Base-by-base conservation (phyloP, 225 moss, liverwort and hornwort species). In the Polytrichum formosum region DNA sequence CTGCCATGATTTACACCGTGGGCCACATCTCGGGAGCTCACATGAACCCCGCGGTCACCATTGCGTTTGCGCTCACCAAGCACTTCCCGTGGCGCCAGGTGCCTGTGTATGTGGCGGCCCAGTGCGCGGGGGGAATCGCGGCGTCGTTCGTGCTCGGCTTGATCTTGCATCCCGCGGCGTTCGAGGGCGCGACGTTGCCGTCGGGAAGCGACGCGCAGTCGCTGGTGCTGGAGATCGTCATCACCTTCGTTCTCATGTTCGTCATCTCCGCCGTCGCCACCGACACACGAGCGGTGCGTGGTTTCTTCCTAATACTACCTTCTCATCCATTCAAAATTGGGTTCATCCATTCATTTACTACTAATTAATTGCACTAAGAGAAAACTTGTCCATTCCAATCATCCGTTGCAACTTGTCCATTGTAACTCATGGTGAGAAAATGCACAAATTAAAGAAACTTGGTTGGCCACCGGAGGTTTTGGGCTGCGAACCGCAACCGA, bases 201-300 rank as follows among this genome's bases (percentile, higher is more conserved):
- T 65, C 78, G 0, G 93, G 93, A 29, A 83, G 67, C 64, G 78
- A 78, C 22, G 0, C 66, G 23, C 91, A 93, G 64, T 89, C 93
- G 8, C 73, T 92, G 7, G 72, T 86, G 5, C 53, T 96, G 61
- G 96, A 96, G 73, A 73, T 92, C n/a, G 77, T 93, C 77, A 83
- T 88, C 76, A 90, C 91, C 5, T 96, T 92, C 76, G 85, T 91
- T 62, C 81, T 96, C 67, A 96, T 96, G 93, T 93, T 96, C 68
- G 92, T 93, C 35, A 83, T 93, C 16, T 82, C 90, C 55, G 88
- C 91, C 0, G 91, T 92, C 18, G 80, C 93, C 0, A 96, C 96
- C 16, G 91, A 93, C 28, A 88, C 90, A 64, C 77, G 89, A 56
- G 88, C 93, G 19, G 91, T 96, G 77, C 81, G 83, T 70, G 5